Evolutionary conservation across 306 rosid genomes (phyloP).

Genomic region (Sophora flavescens): DNA sequence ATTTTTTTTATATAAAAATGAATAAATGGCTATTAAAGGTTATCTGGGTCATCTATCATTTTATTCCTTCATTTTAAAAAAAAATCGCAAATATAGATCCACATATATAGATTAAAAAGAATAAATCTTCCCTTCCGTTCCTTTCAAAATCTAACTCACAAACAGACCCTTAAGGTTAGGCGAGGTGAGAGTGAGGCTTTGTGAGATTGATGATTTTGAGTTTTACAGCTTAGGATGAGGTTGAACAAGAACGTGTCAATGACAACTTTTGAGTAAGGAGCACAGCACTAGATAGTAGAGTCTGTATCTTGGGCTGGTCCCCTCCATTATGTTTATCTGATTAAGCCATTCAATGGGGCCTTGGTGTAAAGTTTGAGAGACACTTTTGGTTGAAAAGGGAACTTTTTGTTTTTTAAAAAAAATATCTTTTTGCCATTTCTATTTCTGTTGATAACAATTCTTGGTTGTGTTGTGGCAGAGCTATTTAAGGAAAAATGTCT

Average conservation of each 20-base stretch:
- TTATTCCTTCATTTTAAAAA: too few species aligned
- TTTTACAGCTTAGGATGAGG: constrained; percentile 42
- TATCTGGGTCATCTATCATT: too few species aligned
- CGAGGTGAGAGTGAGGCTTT: constrained; percentile 5
- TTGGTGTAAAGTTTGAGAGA: constrained; percentile 58
- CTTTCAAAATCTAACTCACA: too few species aligned
- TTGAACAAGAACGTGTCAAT: constrained; percentile 55
- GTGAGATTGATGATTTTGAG: constrained; percentile 37
- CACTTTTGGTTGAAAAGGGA: constrained; percentile 50
- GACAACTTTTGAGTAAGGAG: constrained; percentile 51
- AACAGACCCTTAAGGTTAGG: constrained; percentile 8
- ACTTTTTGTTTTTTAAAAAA: constrained; percentile 39
- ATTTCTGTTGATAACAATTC: constrained; percentile 47
- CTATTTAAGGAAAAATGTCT: constrained; percentile 61
- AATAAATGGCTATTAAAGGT: too few species aligned
- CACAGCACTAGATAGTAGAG: constrained; percentile 44
- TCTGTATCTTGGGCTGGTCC: constrained; percentile 66
- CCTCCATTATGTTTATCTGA: constrained; percentile 65
- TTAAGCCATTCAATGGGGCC: constrained; percentile 70
- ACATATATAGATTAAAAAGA: too few species aligned
- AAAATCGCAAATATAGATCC: too few species aligned
- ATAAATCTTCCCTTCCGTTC: too few species aligned
- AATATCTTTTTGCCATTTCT: constrained; percentile 39
- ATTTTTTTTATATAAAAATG: too few species aligned
- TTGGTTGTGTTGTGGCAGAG: constrained; percentile 52